These are phyloP conservation scores for Paramecium octaurelia DNA, from an alignment of 73 alveolate species.

Conservation along the genomic window DNA sequence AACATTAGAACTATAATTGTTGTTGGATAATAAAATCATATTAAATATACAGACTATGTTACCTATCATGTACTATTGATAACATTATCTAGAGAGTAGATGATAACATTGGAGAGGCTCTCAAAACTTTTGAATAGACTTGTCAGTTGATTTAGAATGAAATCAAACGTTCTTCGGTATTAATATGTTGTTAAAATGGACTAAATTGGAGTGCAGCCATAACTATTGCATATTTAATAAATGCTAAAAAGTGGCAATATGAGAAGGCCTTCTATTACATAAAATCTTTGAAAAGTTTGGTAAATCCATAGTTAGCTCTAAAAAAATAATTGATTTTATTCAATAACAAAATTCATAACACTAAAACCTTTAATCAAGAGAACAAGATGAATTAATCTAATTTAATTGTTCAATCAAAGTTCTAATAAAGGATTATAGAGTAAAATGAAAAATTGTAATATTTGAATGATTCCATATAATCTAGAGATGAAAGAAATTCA, in stretches of 20 bases:
- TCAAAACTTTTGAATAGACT: not conserved
- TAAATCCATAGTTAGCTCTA: not conserved
- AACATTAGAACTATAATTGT: not conserved
- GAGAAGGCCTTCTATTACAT: conserved; percentile 2
- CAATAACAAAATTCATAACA: not conserved
- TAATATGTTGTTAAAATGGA: not conserved
- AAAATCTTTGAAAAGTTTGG: not conserved
- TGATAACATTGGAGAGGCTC: not conserved
- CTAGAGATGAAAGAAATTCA: not conserved
- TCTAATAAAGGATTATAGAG: not conserved
- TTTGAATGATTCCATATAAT: not conserved
- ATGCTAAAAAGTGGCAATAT: not conserved
- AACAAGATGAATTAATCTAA: not conserved
- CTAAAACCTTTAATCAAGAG: not conserved
- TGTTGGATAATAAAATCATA: not conserved
- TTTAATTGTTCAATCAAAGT: not conserved
- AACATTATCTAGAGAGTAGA: not conserved
- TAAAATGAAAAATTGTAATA: not conserved
- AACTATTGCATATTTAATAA: not conserved
- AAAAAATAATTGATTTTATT: conserved; percentile 11
- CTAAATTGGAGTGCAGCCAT: not conserved
- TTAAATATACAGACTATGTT: not conserved
- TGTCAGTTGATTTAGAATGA: not conserved
- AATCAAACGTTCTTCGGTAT: not conserved
- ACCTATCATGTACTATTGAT: not conserved